phyloP scores from a whole-genome alignment of 164 flowering plant species.

The Buxus sempervirens region DNA sequence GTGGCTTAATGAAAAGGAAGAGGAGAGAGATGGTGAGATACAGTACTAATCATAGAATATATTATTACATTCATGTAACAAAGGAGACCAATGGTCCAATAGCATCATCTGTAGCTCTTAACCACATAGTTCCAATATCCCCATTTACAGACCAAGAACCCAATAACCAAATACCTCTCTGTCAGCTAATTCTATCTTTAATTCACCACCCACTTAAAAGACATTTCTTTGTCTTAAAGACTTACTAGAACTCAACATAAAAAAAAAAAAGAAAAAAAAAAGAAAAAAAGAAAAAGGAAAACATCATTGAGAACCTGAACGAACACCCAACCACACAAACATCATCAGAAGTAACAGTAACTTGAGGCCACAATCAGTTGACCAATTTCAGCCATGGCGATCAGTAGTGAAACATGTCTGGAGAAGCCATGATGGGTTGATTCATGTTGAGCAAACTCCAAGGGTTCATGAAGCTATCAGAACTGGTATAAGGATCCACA shows the following conservation, averaged over 20 bases:
- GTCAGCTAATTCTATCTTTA: not conserved
- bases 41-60: not conserved
- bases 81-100: conserved; percentile 5
- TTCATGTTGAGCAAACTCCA: conserved; percentile 30
- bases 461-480: conserved; percentile 31
- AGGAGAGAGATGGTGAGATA: not conserved
- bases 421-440: conserved; percentile 53
- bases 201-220: conserved; percentile 1
- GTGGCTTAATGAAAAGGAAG: not conserved
- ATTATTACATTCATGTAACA: conserved; percentile 10
- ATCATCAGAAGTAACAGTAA: too few species aligned
- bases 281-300: too few species aligned
- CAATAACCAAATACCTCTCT: conserved; percentile 1
- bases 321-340: conserved; percentile 3
- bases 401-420: conserved; percentile 42
- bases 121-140: conserved; percentile 1
- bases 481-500: conserved; percentile 5
- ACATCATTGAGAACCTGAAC: conserved; percentile 5
- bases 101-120: conserved; percentile 11
- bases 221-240: not conserved
- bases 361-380: too few species aligned
- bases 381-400: not conserved
- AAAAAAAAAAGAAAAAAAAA: conserved; percentile 1
- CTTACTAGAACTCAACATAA: not conserved
- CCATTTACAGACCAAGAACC: conserved; percentile 13